Evolutionary conservation across 1,284 basidiomycete species (phyloP).

Genomic region (Leccinum solheimii): DNA sequence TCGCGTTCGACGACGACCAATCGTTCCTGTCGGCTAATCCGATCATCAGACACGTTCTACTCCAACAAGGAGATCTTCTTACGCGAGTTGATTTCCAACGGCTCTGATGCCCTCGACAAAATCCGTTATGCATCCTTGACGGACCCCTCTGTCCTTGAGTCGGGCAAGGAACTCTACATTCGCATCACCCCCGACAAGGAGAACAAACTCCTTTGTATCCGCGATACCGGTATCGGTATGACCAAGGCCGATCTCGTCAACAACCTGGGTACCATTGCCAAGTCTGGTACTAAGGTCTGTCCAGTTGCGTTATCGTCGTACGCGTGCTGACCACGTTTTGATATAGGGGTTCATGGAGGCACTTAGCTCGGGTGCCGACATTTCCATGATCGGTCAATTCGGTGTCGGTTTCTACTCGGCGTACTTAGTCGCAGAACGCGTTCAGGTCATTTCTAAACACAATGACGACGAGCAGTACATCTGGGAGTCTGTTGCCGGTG

Average conservation of each 20-base stretch:
- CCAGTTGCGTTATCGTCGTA: conserved; percentile 1
- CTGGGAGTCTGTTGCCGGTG: conserved; percentile 99
- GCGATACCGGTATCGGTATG: conserved; percentile 98
- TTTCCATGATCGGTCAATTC: conserved; percentile 92
- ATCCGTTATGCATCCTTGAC: conserved; percentile 93
- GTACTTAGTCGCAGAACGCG: conserved; percentile 98
- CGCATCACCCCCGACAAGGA: conserved; percentile 95
- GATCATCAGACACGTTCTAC: conserved; percentile 85
- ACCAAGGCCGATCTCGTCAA: conserved; percentile 98
- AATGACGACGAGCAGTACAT: conserved; percentile 99
- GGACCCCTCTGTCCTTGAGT: conserved; percentile 84
- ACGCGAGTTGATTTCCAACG: conserved; percentile 91
- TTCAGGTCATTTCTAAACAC: conserved; percentile 99
- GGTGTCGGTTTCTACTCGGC: conserved; percentile 99
- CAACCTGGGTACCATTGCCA: conserved; percentile 99
- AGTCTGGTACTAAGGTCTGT: conserved; percentile 86
- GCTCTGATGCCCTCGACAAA: conserved; percentile 96
- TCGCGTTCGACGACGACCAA: not conserved
- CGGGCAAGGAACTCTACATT: conserved; percentile 89
- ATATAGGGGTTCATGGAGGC: conserved; percentile 95
- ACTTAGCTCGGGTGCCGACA: conserved; percentile 94
- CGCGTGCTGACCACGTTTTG: conserved; percentile 13
- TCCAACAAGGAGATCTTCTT: conserved; percentile 99
- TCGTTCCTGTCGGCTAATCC: not conserved
- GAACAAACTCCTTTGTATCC: conserved; percentile 89